Evolutionary conservation across 371 early-diverging fungal genomes (phyloP).

Genomic region (Saksenaea oblongispora): DNA sequence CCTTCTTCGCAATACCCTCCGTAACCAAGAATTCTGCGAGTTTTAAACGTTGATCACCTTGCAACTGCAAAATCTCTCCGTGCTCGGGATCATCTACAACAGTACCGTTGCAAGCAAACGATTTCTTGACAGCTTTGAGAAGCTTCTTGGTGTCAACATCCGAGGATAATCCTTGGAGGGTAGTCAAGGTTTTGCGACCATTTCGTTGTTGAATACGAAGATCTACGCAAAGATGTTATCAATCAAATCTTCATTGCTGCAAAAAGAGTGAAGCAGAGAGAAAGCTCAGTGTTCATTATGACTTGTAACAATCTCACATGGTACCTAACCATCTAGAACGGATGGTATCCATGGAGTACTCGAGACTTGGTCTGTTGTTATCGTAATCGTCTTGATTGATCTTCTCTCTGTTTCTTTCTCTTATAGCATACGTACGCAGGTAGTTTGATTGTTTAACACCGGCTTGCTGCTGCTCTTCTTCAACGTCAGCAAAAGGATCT

Average conservation of each 20-base stretch:
- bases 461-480: slow-evolving; percentile 58
- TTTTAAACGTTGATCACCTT: slow-evolving; percentile 93
- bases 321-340: slow-evolving; percentile 23
- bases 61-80: slow-evolving; percentile 92
- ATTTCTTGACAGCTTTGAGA: slow-evolving; percentile 94
- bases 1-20: slow-evolving; percentile 80
- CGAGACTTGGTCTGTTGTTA: not conserved
- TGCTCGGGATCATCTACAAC: slow-evolving; percentile 89
- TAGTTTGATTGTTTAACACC: slow-evolving; percentile 53
- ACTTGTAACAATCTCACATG: not conserved
- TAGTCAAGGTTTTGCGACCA: slow-evolving; percentile 95
- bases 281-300: not conserved
- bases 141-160: slow-evolving; percentile 86
- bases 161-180: slow-evolving; percentile 86
- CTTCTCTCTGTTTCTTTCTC: slow-evolving; percentile 8
- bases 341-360: not conserved
- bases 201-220: slow-evolving; percentile 97
- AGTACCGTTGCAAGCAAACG: slow-evolving; percentile 95
- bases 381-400: slow-evolving; percentile 6
- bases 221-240: slow-evolving; percentile 51
- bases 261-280: not conserved
- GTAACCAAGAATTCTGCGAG: slow-evolving; percentile 73
- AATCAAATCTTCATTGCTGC: not conserved
- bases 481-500: slow-evolving; percentile 84
- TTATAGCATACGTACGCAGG: slow-evolving; percentile 67